Conservation (phyloP, 2,329 filamentous ascomycete species). For the Hirsutella thompsonii region DNA sequence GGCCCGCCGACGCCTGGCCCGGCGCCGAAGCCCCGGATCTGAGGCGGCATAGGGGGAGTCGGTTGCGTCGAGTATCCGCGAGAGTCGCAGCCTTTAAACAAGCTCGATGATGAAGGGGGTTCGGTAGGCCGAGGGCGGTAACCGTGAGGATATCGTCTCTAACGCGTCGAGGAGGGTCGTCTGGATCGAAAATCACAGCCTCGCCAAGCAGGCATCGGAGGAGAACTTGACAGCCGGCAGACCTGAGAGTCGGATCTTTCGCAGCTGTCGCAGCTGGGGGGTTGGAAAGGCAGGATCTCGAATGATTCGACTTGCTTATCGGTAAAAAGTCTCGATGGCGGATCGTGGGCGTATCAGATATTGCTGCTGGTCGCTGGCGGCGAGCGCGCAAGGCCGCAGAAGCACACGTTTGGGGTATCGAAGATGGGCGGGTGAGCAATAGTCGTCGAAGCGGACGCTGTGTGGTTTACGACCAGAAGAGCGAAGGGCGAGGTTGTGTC, state of each 20-base stretch:
- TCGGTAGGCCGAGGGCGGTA: too few species aligned
- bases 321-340: too few species aligned
- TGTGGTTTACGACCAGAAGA: too few species aligned
- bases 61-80: not conserved
- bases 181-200: slow-evolving; percentile 6
- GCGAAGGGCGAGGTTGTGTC: too few species aligned
- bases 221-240: not conserved
- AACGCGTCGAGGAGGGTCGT: slow-evolving; percentile 13
- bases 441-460: too few species aligned
- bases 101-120: not conserved
- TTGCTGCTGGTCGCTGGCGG: too few species aligned
- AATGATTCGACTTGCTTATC: too few species aligned
- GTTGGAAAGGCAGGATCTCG: not conserved
- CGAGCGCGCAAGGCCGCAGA: too few species aligned
- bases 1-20: slow-evolving; percentile 23
- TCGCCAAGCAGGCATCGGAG: slow-evolving; percentile 10
- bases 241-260: not conserved
- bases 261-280: not conserved
- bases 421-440: too few species aligned
- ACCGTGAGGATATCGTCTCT: slow-evolving; percentile 17
- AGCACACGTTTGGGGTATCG: too few species aligned
- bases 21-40: slow-evolving; percentile 24
- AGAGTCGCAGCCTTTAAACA: not conserved
- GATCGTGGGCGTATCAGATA: too few species aligned
- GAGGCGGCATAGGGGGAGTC: slow-evolving; percentile 20